Conservation (phyloP, 768 basidiomycete species). For the Hygrophorus pudorinus region DNA sequence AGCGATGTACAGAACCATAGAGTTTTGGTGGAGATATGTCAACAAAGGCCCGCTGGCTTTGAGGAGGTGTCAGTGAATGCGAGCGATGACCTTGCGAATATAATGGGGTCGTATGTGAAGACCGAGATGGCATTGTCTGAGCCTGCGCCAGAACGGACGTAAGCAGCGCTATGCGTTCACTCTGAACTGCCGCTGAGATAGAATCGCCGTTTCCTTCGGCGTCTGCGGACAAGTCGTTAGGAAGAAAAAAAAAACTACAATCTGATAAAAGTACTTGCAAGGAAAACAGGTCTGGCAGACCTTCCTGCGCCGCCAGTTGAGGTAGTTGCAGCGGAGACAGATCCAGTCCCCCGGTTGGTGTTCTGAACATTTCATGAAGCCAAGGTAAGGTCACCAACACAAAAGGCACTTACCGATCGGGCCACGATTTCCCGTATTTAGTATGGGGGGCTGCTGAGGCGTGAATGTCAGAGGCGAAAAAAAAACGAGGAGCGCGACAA, state of each 20-base stretch:
- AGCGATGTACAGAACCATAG: slow-evolving; percentile 34
- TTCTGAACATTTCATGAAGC: slow-evolving; percentile 14
- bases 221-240: slow-evolving; percentile 30
- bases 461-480: not conserved
- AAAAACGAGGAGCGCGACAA: slow-evolving; percentile 6
- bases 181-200: slow-evolving; percentile 75
- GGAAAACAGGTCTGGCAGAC: slow-evolving; percentile 86
- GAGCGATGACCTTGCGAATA: slow-evolving; percentile 24
- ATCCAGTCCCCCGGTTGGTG: slow-evolving; percentile 82
- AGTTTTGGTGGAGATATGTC: slow-evolving; percentile 23
- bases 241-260: not conserved
- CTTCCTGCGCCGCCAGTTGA: slow-evolving; percentile 82
- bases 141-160: slow-evolving; percentile 62
- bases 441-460: slow-evolving; percentile 67
- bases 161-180: slow-evolving; percentile 73
- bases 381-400: too few relatives aligned
- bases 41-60: slow-evolving; percentile 29
- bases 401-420: slow-evolving; percentile 40
- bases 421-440: slow-evolving; percentile 83
- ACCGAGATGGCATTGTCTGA: slow-evolving; percentile 20
- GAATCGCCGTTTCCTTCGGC: slow-evolving; percentile 86
- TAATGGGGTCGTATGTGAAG: slow-evolving; percentile 5
- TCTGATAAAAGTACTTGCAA: slow-evolving; percentile 37
- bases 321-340: slow-evolving; percentile 75
- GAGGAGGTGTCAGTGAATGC: slow-evolving; percentile 38